These are phyloP conservation scores for Ustilago cynodontis DNA, from an alignment of 1,284 basidiomycete species.

Conservation along the genomic window DNA sequence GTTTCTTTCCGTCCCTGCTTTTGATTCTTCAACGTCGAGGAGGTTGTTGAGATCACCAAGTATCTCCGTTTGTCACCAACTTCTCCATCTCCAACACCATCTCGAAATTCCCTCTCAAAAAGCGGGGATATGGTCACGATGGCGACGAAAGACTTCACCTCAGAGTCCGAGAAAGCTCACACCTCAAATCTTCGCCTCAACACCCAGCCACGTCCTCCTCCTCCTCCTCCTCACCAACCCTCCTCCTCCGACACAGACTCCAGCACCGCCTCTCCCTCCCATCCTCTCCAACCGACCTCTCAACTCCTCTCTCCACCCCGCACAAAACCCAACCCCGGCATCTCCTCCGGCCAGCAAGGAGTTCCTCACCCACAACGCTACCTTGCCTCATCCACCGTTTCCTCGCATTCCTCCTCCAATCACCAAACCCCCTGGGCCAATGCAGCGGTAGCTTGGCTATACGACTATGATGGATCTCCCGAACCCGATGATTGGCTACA, in stretches of 20 bases:
- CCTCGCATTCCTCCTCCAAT: background rate
- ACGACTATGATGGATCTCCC: conserved; percentile 33
- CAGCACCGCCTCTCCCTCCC: background rate
- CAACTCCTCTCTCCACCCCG: background rate
- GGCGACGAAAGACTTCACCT: conserved; percentile 1
- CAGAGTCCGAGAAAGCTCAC: conserved; percentile 2
- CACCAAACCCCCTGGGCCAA: background rate
- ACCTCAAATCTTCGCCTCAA: background rate
- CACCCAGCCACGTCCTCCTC: background rate
- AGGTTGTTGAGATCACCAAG: no score
- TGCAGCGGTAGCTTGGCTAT: conserved; percentile 25
- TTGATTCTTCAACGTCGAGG: no score
- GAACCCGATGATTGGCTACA: conserved; percentile 42
- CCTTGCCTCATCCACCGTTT: background rate
- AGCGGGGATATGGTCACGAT: background rate
- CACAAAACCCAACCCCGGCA: background rate
- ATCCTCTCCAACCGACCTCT: conserved; percentile 10
- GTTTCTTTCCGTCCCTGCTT: background rate
- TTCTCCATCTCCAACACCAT: no score
- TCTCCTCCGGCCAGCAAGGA: conserved; percentile 2
- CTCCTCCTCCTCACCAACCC: background rate
- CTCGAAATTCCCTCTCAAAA: no score
- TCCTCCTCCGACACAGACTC: conserved; percentile 1
- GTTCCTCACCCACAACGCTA: conserved; percentile 3
- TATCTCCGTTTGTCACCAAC: no score